Base-by-base conservation (phyloP, 148 eudicot genomes). In the Camellia sinensis region DNA sequence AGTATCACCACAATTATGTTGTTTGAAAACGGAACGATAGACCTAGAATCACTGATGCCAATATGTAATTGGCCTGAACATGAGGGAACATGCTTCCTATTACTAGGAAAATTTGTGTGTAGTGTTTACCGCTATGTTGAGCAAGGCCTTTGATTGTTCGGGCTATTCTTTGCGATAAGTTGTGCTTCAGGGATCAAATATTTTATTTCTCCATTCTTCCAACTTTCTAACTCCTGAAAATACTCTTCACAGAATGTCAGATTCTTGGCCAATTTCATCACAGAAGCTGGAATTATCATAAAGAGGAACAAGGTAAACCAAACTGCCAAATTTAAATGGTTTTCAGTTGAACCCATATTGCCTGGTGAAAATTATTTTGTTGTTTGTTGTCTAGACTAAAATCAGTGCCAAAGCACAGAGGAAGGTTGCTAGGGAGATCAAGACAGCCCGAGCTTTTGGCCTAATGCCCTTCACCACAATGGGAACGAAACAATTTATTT, bases 401-500 rank as follows among this genome's bases (percentile, higher is more conserved):
- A 94, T 94, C 44, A 95, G 97, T 80, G 97, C 97, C 52, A 93
- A 95, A 80, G 97, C 99, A 79, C 99, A 93, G 85, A 89, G 97
- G 86, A 93, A 91, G 84, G 88, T 95, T 78, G 99, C 95, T 50
- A 88, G 98, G 84, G 98, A 94, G 90, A 94, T 94, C 82, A 94
- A 94, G 84, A 92, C 90, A 73, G 98, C 98, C 75, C 91, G 97
- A 43, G 94, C 97, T 67, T 93, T 93, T 80, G 97, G 97, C 64
- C 86, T 93, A 37, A 81, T 93, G 90, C 97, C 97, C 79, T 95
- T 92, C 85, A 93, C 97, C 43, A 88, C 97, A 5, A 92, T 92
- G 97, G 97, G 97, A 68, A 90, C 93, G 14, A 93, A 95, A 84
- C 78, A 83, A 2, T 91, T 90, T 72, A 85, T 61, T 14, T 82